Base-by-base conservation (phyloP, 768 basidiomycete species). In the Daedaleopsis nitida region DNA sequence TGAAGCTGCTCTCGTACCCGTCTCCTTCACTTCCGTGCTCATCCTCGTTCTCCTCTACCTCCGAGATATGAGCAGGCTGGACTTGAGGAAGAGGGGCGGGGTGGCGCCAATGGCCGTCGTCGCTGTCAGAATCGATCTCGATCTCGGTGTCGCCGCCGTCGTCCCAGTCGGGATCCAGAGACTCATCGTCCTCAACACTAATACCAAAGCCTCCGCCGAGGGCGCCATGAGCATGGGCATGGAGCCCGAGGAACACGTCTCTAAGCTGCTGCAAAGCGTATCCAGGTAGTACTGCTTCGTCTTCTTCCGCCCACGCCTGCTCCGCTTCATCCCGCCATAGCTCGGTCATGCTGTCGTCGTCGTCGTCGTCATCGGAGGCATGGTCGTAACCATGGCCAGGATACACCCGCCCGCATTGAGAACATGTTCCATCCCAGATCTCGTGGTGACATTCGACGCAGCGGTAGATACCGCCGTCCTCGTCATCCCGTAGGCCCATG, bases 391-490 rank as follows among this genome's bases (percentile, higher is more conserved):
- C 53, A 47, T 88, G 88, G 1, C 83, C 87, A 3, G 76, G 77
- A 66, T 91, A 91, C 19, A 71, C 72, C 37, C 89, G 80, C 32
- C 81, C 77, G 65, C 92, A 93, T 12, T 69, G 68, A 5, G 84
- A 80, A 68, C 92, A 94, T 21, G 79, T 69, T 1, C 88, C 88
- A 61, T 79, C 84, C 82, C 81, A 85, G 62, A 94, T 88, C 74
- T 94, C 92, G 68, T 92, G 85, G 79, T 86, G 81, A 64, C 91
- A 93, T 45, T 86, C 86, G 16, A 85, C 68, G 70, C 92, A 94
- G 17, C 91, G 81, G 68, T 85, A 87, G n/a, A 93, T 79, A 1
- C 86, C 88, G 12, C 86, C 89, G 60, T 92, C 91, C 64, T 91
- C 89, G 10, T 76, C 78, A 68, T 93, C 91, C 37, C 82, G 81